A percentile compares a stretch with the other conserved stretches of the same genome.
Evolutionary conservation across 106 monocot species (phyloP).

Genomic region (Cymbidium sinense): DNA sequence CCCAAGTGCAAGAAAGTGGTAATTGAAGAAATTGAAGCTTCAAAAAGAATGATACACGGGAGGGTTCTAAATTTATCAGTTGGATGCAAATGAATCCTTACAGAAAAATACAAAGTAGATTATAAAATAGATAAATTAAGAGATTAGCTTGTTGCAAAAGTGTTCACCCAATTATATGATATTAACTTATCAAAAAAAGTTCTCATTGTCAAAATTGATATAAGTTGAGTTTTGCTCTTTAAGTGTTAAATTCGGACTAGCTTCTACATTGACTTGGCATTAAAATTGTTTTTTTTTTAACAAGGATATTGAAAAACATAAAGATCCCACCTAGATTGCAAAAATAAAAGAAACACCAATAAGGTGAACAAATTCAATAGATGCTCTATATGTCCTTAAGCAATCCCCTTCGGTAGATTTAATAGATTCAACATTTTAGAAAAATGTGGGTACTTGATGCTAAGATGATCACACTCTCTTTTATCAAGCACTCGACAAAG

Average conservation of each 20-base stretch:
- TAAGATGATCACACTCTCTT: no score
- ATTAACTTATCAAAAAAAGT: background rate
- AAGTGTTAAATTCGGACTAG: background rate
- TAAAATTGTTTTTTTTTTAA: background rate
- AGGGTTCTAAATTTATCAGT: no score
- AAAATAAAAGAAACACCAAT: background rate
- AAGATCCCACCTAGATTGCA: background rate
- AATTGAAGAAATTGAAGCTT: no score
- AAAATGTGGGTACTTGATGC: no score
- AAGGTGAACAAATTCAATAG: background rate
- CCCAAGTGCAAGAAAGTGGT: no score
- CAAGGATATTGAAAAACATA: background rate
- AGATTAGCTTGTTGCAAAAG: background rate
- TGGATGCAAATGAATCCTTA: background rate
- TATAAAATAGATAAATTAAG: background rate
- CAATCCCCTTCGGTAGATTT: background rate
- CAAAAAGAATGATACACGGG: no score
- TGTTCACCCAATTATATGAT: background rate
- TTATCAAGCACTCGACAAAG: no score
- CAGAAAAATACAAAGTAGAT: background rate
- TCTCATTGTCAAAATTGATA: background rate
- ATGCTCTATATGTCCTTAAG: background rate
- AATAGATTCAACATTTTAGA: background rate
- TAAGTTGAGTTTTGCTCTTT: background rate
- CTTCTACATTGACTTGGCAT: background rate